phyloP scores from a whole-genome alignment of 169 alveolate genomes.

The Eimeria acervulina region DNA sequence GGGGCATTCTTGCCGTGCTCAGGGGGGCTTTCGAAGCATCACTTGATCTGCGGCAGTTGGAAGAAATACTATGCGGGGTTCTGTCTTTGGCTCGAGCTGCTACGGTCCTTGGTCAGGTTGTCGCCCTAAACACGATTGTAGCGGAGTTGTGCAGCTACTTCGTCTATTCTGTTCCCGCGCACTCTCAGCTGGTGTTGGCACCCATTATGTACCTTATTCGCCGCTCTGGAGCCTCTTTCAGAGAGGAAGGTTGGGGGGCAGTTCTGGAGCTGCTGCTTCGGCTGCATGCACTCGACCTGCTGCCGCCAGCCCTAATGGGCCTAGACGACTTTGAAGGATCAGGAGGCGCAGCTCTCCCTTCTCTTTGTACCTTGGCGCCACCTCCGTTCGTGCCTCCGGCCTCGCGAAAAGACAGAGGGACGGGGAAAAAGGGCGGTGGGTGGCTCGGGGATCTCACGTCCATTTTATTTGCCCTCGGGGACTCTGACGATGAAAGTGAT shows the following conservation, averaged over 20 bases:
- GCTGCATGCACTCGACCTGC: constrained; percentile 80
- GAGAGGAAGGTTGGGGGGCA: constrained; percentile 85
- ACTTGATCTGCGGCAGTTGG: constrained; percentile 44
- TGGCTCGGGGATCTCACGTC: constrained; percentile 82
- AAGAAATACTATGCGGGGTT: constrained; percentile 34
- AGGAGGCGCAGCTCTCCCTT: constrained; percentile 77
- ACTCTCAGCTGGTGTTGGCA: constrained; percentile 76
- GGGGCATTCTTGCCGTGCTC: constrained; percentile 57
- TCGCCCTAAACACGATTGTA: constrained; percentile 63
- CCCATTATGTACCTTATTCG: constrained; percentile 66
- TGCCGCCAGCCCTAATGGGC: constrained; percentile 77
- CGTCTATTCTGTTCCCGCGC: constrained; percentile 71
- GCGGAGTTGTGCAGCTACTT: constrained; percentile 77
- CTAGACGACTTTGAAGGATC: constrained; percentile 81
- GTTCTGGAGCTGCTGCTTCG: constrained; percentile 76
- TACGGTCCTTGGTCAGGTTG: constrained; percentile 59
- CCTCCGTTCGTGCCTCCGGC: constrained; percentile 79
- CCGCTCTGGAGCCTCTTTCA: constrained; percentile 50
- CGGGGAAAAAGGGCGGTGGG: constrained; percentile 61
- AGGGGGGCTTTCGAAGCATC: constrained; percentile 64
- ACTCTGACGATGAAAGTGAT: constrained; percentile 79
- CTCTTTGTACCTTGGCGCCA: constrained; percentile 68
- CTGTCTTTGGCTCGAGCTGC: constrained; percentile 46
- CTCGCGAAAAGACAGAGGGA: constrained; percentile 50
- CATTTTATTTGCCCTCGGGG: constrained; percentile 79